These are phyloP conservation scores for Huntiella decipiens DNA, from an alignment of 2,329 filamentous ascomycete species.

Conservation along the genomic window DNA sequence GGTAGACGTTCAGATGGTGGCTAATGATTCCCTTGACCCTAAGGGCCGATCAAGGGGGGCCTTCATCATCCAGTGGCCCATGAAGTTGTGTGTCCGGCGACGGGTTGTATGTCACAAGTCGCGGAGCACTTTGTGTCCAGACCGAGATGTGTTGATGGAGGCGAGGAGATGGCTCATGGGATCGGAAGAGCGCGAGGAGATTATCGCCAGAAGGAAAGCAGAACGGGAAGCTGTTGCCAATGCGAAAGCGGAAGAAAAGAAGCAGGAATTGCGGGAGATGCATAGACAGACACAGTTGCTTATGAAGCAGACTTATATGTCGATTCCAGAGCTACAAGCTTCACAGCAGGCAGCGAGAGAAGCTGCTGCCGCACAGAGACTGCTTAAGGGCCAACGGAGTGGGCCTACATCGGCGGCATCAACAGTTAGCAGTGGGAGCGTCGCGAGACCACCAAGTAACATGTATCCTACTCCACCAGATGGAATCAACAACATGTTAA, in stretches of 20 bases:
- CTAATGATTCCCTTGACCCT: constrained; percentile 24
- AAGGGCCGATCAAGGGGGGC: constrained; percentile 20
- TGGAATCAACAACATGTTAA: constrained; percentile 23
- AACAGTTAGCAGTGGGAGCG: constrained; percentile 24
- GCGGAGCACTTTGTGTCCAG: constrained; percentile 22
- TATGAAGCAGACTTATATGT: background rate
- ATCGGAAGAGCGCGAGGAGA: constrained; percentile 27
- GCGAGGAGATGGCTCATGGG: constrained; percentile 31
- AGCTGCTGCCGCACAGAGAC: background rate
- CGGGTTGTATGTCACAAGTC: constrained; percentile 23
- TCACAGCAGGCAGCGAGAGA: background rate
- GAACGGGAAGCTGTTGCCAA: constrained; percentile 24
- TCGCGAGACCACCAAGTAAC: constrained; percentile 30
- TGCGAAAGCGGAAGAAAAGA: too few species aligned
- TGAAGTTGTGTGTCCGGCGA: constrained; percentile 33
- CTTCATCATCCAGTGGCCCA: constrained; percentile 33
- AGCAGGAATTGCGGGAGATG: constrained; percentile 12
- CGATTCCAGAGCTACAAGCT: background rate
- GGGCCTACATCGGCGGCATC: constrained; percentile 29
- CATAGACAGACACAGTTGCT: constrained; percentile 22
- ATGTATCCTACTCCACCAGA: constrained; percentile 60
- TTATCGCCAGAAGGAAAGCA: constrained; percentile 27
- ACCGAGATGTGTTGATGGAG: constrained; percentile 28
- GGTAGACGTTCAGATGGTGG: constrained; percentile 31
- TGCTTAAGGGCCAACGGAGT: background rate